phyloP scores from a whole-genome alignment of 306 rosid genomes.

The Sesbania bispinosa region DNA sequence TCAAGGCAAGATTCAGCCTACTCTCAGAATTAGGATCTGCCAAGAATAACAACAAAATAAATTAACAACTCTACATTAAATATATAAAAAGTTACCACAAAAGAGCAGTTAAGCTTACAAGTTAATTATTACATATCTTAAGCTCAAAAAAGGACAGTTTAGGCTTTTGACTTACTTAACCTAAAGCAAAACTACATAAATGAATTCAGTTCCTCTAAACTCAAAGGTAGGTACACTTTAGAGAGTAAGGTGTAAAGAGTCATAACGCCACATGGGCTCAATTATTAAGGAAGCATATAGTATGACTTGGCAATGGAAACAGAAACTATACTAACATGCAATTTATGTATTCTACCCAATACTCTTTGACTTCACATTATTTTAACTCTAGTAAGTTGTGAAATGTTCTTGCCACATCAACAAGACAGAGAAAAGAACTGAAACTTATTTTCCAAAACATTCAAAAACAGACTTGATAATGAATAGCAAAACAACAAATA shows the following conservation, averaged over 20 bases:
- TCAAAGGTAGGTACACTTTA: no score
- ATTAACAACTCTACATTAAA: neutral
- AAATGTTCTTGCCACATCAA: no score
- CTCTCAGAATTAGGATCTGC: slow-evolving; percentile 65
- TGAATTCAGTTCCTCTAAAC: no score
- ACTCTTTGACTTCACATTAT: neutral
- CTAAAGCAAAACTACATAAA: neutral
- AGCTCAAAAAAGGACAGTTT: neutral
- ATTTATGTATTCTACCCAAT: no score
- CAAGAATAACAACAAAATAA: neutral
- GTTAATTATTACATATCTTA: neutral
- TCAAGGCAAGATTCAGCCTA: slow-evolving; percentile 41
- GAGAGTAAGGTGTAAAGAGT: no score
- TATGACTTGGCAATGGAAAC: no score
- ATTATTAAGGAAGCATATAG: neutral
- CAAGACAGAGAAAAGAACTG: no score
- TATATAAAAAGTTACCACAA: neutral
- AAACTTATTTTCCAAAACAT: no score
- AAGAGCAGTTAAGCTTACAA: neutral
- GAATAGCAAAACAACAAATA: neutral
- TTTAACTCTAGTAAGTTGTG: neutral
- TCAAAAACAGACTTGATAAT: no score
- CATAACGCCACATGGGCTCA: neutral
- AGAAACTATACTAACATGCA: no score
- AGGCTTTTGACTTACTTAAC: neutral